Base-by-base conservation (phyloP, 2,329 filamentous ascomycete genomes). In the Cryphonectria radicalis region DNA sequence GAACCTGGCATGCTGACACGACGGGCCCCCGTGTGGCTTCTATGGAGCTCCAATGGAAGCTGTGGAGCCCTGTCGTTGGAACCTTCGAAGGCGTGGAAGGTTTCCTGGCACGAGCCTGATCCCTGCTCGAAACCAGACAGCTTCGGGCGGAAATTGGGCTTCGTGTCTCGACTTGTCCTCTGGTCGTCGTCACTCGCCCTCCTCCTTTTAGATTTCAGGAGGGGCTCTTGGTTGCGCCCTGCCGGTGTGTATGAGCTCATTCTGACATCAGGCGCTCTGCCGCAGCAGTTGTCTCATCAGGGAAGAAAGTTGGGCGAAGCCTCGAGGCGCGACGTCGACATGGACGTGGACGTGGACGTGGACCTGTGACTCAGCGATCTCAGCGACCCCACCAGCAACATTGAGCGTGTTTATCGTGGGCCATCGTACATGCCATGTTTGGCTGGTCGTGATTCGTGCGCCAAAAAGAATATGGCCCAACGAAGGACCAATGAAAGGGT, bases 11-110 rank as follows among this genome's bases (percentile, higher is more conserved):
- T 17, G 50, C 32, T 53, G 32, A 50, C 62, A 57, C 55, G 63
- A 55, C 55, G 37, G 66, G 46, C 53, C 25, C 32, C 25, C 32
- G 62, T 69, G 46, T 63, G 67, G 66, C 72, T 65, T 70, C 66
- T 60, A 63, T 69, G 69, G 69, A 73, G 69, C 69, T 50, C 66
- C 62, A 69, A 73, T 73, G 69, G 72, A 73, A 73, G 66, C 69
- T 71, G 72, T 73, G 72, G 72, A 71, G 62, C 72, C 59, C 57
- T 50, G 40, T 66, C 57, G 62, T 69, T 71, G 72, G 72, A 67
- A 70, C 63, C 46, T 67, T 63, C 66, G 70, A 66, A 70, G 66
- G 63, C 69, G 4, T 68, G 59, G 67, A 68, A 68, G 67, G 25
- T 43, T 55, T 63, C 22, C 4, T 13, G 17, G 37, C 55, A 28